Evolutionary conservation across 495 filamentous ascomycete genomes (phyloP).

Genomic region (Tuber indicum): DNA sequence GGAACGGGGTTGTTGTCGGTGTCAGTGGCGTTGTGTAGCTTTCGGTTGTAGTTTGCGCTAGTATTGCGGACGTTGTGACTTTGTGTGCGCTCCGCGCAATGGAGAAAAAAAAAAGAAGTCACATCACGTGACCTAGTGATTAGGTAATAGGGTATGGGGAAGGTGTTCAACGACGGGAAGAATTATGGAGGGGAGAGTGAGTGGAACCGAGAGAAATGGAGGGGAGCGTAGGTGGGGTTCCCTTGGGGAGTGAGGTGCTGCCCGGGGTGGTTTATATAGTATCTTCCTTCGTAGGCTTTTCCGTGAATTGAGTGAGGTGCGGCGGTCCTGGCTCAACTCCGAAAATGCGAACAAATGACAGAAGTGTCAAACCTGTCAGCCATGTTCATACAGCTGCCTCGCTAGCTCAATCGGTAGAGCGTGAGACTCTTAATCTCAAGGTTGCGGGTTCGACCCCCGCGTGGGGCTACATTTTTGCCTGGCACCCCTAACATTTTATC

Average conservation of each 20-base stretch:
- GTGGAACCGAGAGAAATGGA: neutral
- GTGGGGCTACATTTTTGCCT: constrained; percentile 46
- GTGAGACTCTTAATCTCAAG: constrained; percentile 57
- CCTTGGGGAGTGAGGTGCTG: neutral
- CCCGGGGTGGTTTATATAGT: neutral
- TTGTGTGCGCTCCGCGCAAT: constrained; percentile 16
- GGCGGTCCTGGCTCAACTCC: neutral
- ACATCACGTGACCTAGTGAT: constrained; percentile 24
- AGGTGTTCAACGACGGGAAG: too few species aligned
- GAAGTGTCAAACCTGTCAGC: too few species aligned
- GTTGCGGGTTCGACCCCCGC: constrained; percentile 55
- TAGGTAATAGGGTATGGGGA: neutral
- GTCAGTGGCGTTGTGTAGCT: constrained; percentile 20
- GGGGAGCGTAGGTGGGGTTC: neutral
- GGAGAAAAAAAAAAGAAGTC: constrained; percentile 30
- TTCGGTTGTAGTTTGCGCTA: constrained; percentile 18
- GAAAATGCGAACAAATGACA: neutral
- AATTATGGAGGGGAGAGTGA: neutral
- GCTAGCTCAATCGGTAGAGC: constrained; percentile 56
- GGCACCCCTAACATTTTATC: neutral
- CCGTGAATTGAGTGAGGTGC: neutral
- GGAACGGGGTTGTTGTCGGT: constrained; percentile 24
- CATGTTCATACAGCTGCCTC: constrained; percentile 13
- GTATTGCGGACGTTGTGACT: neutral
- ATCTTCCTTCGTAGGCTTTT: neutral